Base-by-base conservation (phyloP, 805 yeast species). In the Kluyveromyces nonfermentans region DNA sequence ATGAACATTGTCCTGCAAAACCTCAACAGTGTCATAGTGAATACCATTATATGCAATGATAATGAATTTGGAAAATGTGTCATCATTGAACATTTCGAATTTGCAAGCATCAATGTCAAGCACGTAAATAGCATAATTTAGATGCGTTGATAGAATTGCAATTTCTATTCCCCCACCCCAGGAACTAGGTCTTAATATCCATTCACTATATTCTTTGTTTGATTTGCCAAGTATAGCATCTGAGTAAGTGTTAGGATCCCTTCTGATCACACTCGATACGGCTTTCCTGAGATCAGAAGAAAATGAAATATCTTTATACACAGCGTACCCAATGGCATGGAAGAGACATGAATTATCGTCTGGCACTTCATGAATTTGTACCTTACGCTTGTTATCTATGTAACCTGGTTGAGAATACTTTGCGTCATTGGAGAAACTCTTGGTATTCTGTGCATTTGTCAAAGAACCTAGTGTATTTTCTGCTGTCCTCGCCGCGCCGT, bases 111-210 rank as follows among this genome's bases (percentile, higher is more conserved):
- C 81, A 19, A 84, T 76, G 53, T 84, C 93, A 22, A 81, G 57
- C 9, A 86, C 77, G 43, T 71, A 66, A 35, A 84, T 77, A 3
- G 73, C 67, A 5, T 80, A 60, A 5, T 67, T 65, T 34, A 80
- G 67, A 48, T 71, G 68, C 30, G 70, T 67, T 1, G 85, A 70
- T 22, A 84, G 56, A 6, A 84, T 80, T 7, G 78, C 76, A 37
- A 83, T 62, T 56, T 84, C 94, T 39, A 84, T 82, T 2, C 86
- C 90, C 6, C 94, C 94, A 25, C 94, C 94, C 94, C 93, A 84
- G 15, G 82, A 72, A 31, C 71, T 77, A 16, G 71, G 71, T 44
- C 71, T 64, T 37, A 56, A 50, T 18, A 84, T 84, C 90, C 93
- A 84, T 6, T 62, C 48, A 30, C 73, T 62, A 55, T 84, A 84